Conservation (phyloP, 176 grass and related monocot genomes). For the Oryza longistaminata region DNA sequence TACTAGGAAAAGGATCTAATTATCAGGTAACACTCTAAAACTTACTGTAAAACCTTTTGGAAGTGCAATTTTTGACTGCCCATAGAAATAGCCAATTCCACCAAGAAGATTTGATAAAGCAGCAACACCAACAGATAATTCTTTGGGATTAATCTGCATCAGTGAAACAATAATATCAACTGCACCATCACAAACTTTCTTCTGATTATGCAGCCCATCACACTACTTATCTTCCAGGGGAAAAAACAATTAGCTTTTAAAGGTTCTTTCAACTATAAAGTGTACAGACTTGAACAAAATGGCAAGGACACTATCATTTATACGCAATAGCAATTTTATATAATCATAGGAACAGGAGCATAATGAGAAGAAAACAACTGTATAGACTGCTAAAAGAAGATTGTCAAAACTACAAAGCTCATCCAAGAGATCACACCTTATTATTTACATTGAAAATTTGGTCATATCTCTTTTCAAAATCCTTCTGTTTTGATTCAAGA, state of each 20-base stretch:
- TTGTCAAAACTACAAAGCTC: not conserved
- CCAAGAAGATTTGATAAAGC: slow-evolving; percentile 90
- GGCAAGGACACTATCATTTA: slow-evolving; percentile 3
- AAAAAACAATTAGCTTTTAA: slow-evolving; percentile 13
- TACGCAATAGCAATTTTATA: not conserved
- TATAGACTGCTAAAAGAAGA: slow-evolving; percentile 10
- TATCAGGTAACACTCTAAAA: slow-evolving; percentile 44
- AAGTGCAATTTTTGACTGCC: slow-evolving; percentile 90
- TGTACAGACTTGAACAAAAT: slow-evolving; percentile 13
- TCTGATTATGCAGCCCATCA: slow-evolving; percentile 15
- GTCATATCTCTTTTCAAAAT: slow-evolving; percentile 74
- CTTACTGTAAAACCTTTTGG: slow-evolving; percentile 91
- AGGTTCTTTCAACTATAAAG: not conserved
- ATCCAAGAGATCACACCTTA: slow-evolving; percentile 51
- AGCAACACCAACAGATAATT: slow-evolving; percentile 67
- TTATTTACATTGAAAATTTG: slow-evolving; percentile 64
- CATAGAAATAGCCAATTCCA: slow-evolving; percentile 91
- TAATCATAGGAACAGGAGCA: not conserved
- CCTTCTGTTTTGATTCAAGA: slow-evolving; percentile 63
- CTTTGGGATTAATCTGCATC: slow-evolving; percentile 62
- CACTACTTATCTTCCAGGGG: slow-evolving; percentile 24
- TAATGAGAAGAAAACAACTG: slow-evolving; percentile 2
- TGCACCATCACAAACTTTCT: slow-evolving; percentile 5
- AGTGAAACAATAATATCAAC: slow-evolving; percentile 30
- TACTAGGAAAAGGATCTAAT: slow-evolving; percentile 14